These are phyloP conservation scores for Silybum marianum DNA, from an alignment of 129 eudicot genomes.

Conservation along the genomic window DNA sequence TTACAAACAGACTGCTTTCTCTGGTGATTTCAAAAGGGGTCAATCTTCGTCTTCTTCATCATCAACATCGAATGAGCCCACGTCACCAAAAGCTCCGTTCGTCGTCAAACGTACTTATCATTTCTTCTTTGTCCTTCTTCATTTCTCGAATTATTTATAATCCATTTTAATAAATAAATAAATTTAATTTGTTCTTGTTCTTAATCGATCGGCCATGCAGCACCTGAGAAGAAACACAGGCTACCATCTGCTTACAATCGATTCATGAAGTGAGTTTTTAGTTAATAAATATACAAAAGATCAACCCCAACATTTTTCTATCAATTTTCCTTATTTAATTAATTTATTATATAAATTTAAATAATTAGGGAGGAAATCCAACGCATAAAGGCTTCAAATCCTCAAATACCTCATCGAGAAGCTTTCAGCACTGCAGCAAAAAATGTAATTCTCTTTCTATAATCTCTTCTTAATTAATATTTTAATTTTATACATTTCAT, in stretches of 20 bases:
- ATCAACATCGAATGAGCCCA: conserved; percentile 65
- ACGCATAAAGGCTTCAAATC: conserved; percentile 93
- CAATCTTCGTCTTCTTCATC: conserved; percentile 73
- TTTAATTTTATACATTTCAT: neutral
- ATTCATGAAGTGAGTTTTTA: conserved; percentile 76
- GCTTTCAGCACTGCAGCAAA: conserved; percentile 98
- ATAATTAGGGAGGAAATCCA: conserved; percentile 87
- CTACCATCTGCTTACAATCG: conserved; percentile 98
- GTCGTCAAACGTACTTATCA: conserved; percentile 71
- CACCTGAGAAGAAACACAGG: conserved; percentile 99
- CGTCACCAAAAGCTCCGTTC: conserved; percentile 82
- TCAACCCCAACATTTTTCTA: neutral
- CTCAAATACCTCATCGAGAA: conserved; percentile 94
- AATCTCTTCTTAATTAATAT: neutral
- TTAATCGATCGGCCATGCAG: conserved; percentile 39
- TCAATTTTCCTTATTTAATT: neutral
- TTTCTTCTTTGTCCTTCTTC: neutral
- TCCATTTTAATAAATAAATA: neutral
- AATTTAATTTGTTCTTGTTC: neutral
- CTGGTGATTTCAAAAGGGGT: conserved; percentile 65
- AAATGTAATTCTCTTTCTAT: conserved; percentile 51
- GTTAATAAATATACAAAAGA: neutral
- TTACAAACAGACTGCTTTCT: conserved; percentile 41
- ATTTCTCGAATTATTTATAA: neutral
- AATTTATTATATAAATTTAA: neutral